Evolutionary conservation across 495 filamentous ascomycete genomes (phyloP).

Genomic region (Glarea lozoyensis): DNA sequence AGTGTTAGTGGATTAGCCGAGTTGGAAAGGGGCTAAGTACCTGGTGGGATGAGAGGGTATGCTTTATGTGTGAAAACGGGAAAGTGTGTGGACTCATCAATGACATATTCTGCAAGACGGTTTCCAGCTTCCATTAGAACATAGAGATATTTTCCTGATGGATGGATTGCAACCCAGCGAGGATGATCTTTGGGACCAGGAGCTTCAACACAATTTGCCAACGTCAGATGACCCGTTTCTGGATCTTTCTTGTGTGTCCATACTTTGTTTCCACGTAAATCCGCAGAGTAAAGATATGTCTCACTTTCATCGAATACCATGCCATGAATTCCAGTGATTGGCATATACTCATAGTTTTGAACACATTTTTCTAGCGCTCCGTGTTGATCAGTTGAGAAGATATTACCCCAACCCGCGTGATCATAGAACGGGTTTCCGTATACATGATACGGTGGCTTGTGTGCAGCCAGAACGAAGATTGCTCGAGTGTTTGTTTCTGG

Average conservation of each 20-base stretch:
- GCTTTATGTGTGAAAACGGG: slow-evolving; percentile 75
- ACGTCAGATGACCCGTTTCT: slow-evolving; percentile 50
- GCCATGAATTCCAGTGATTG: slow-evolving; percentile 72
- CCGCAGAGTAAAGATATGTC: slow-evolving; percentile 78
- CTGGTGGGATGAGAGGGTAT: slow-evolving; percentile 69
- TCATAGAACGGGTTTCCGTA: slow-evolving; percentile 87
- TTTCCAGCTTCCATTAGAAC: slow-evolving; percentile 83
- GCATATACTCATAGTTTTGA: slow-evolving; percentile 70
- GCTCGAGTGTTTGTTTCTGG: slow-evolving; percentile 70
- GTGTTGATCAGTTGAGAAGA: slow-evolving; percentile 57
- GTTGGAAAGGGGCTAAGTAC: slow-evolving; percentile 24
- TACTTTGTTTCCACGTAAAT: slow-evolving; percentile 75
- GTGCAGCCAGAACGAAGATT: slow-evolving; percentile 75
- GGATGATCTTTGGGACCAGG: slow-evolving; percentile 65
- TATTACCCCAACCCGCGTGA: slow-evolving; percentile 68
- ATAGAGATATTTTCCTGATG: slow-evolving; percentile 67
- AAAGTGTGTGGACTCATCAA: slow-evolving; percentile 63
- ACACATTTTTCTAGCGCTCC: slow-evolving; percentile 59
- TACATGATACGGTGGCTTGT: slow-evolving; percentile 66
- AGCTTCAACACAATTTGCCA: slow-evolving; percentile 63
- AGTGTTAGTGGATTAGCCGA: slow-evolving; percentile 4
- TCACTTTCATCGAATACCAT: slow-evolving; percentile 84
- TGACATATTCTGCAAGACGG: slow-evolving; percentile 66
- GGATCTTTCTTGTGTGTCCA: slow-evolving; percentile 69
- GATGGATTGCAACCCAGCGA: slow-evolving; percentile 77